Base-by-base conservation (phyloP, 2,329 filamentous ascomycete species). In the Thelonectria olida region DNA sequence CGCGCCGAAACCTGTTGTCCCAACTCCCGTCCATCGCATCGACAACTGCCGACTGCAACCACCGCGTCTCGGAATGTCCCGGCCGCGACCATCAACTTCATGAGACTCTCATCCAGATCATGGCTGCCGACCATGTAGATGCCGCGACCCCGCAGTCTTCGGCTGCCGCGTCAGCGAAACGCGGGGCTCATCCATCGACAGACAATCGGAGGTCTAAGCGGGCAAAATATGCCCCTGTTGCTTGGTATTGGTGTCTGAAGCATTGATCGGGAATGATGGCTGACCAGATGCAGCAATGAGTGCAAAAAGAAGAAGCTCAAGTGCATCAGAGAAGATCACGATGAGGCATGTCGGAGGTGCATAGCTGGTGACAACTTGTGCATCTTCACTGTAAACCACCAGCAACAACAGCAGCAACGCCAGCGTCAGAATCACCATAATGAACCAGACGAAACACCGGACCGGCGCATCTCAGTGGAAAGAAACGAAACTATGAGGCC, bases 301-400 rank as follows among this genome's bases (percentile, higher is more conserved):
- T 80, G 78, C 61, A 79, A 79, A 58, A 77, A 75, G 34, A 67
- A 76, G 25, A 80, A 80, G 58, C 74, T 80, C 51, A 80, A 80
- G 54, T 80, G 79, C 61, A 68, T 76, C 20, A 58, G 51, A 39
- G 72, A 71, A 0, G 59, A 61, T 0, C 64, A 65, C 5, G 64
- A 73, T 20, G 61, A 57, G 1, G 62, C 51, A 22, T 78, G 76
- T 34, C 68, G 74, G 57, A 59, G 76, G 36, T 78, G 76, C 20
- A 60, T 70, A 6, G 50, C 63, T 5, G 64, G 69, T 39, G 70
- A 73, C 2, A 58, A 69, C 8, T 52, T 55, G 1, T 77, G 75
- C 36, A 62, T 70, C 12, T 74, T 73, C 41, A 65, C 60, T 34
- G 22, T 34, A 4, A 47, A 17, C n/a, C 48, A 41, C 17, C 49